phyloP scores from a whole-genome alignment of 768 basidiomycete species.

The Podaxis sp. region DNA sequence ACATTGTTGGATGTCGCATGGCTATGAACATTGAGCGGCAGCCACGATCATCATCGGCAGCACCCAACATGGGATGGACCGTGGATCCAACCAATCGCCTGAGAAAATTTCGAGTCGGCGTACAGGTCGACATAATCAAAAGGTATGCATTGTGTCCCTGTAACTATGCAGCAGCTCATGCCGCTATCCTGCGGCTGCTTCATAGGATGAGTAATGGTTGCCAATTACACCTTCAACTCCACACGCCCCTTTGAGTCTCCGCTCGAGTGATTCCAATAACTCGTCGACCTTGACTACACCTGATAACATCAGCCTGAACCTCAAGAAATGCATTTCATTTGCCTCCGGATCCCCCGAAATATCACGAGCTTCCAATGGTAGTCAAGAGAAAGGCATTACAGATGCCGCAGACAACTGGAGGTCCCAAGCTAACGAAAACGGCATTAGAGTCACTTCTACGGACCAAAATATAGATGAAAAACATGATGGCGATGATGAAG shows the following conservation, averaged over 20 bases:
- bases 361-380: constrained; percentile 16
- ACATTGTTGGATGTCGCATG: too few species aligned
- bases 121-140: too few species aligned
- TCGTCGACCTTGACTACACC: constrained; percentile 63
- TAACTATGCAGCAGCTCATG: too few species aligned
- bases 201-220: too few species aligned
- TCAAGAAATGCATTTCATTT: constrained; percentile 39
- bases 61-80: too few species aligned
- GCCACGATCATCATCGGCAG: too few species aligned
- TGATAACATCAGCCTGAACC: constrained; percentile 38
- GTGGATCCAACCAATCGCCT: too few species aligned
- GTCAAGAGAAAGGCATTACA: constrained; percentile 48
- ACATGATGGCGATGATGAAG: constrained; percentile 45
- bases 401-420: constrained; percentile 73
- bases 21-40: too few species aligned
- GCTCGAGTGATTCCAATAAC: constrained; percentile 56
- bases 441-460: constrained; percentile 60
- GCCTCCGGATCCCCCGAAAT: constrained; percentile 44
- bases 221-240: constrained; percentile 66
- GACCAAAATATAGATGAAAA: constrained; percentile 48
- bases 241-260: constrained; percentile 69
- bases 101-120: too few species aligned
- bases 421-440: constrained; percentile 67
- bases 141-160: too few species aligned
- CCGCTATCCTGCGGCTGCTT: too few species aligned